Base-by-base conservation (phyloP, 73 alveolate species). In the Paramecium pentaurelia region DNA sequence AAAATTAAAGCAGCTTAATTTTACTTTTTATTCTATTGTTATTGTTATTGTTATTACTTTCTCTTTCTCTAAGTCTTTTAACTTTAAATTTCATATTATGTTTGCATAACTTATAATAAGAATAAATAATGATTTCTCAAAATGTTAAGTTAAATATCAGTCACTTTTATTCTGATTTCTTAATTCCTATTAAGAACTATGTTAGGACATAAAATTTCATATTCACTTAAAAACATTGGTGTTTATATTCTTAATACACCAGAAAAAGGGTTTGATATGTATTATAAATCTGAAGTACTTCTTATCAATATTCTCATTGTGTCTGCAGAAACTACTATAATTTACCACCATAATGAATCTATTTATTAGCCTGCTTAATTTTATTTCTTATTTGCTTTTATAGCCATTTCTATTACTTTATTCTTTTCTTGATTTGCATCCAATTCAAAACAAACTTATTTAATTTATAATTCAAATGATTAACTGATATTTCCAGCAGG, bases 261-360 rank as follows among this genome's bases (percentile, higher is more conserved):
- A 42, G 91, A 80, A 80, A 80, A 80, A 1, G 47, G 30, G 30
- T 80, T 80, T 18, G 91, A 80, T 3, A 80, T 80, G 8, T 27
- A 42, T 45, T 40, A 9, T 44, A 42, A 42, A 45, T 45, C 71
- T 4, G 71, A 16, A 7, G n/a, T 11, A 45, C 18, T 25, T 28
- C 34, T 80, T 11, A 80, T 80, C 47, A 6, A 42, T 11, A 80
- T 45, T 12, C 75, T 20, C 91, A 80, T 80, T 3, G 77, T 80
- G 7, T 80, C 91, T 45, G 75, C 77, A 25, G 91, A 40, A 7
- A 80, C 47, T 12, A 45, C 71, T 2, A 80, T 80, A 1, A 25
- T 80, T 80, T 80, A 47, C 49, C 91, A 45, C 91, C 91, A 80
- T 10, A 80, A 4, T 7, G 30, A 80, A 42, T 80, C 91, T 9